Percentiles rank a stretch among this genome's conserved stretches.
phyloP scores from a whole-genome alignment of 1,284 basidiomycete species.

The Rhodotorula sp. region DNA sequence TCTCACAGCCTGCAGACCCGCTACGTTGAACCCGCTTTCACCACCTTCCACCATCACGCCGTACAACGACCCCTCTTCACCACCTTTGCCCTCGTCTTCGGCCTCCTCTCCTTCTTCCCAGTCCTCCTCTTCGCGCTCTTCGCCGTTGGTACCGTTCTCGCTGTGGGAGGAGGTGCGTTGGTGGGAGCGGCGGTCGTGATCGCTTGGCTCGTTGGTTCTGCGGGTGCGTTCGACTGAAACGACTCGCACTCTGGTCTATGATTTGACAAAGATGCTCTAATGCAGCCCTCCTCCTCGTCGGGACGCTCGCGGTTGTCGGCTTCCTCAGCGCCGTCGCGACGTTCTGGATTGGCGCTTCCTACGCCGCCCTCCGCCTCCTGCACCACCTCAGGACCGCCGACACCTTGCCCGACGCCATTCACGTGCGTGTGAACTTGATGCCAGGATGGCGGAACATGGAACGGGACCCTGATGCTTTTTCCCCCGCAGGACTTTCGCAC shows the following conservation, averaged over 20 bases:
- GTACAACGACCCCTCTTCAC: conserved; percentile 8
- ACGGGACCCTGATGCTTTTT: neutral
- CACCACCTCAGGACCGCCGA: conserved; percentile 8
- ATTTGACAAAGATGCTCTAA: no score
- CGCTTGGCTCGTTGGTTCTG: conserved; percentile 21
- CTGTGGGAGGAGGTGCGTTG: conserved; percentile 24
- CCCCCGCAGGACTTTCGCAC: conserved; percentile 13
- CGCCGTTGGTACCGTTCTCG: conserved; percentile 8
- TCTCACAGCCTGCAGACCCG: conserved; percentile 8
- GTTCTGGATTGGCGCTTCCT: conserved; percentile 12
- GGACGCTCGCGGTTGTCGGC: conserved; percentile 11
- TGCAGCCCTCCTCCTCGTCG: conserved; percentile 21
- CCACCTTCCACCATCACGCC: neutral
- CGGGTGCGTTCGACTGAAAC: conserved; percentile 4
- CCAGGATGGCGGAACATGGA: no score
- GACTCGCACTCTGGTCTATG: neutral
- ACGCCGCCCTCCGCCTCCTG: conserved; percentile 23
- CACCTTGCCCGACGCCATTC: conserved; percentile 21
- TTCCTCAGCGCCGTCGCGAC: conserved; percentile 12
- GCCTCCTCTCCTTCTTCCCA: conserved; percentile 22
- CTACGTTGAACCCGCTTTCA: conserved; percentile 17
- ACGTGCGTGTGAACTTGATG: no score
- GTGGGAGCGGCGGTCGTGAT: conserved; percentile 9
- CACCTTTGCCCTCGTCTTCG: conserved; percentile 14
- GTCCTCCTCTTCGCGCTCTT: conserved; percentile 19